Base-by-base conservation (phyloP, 164 flowering plant genomes). In the Sedum album region DNA sequence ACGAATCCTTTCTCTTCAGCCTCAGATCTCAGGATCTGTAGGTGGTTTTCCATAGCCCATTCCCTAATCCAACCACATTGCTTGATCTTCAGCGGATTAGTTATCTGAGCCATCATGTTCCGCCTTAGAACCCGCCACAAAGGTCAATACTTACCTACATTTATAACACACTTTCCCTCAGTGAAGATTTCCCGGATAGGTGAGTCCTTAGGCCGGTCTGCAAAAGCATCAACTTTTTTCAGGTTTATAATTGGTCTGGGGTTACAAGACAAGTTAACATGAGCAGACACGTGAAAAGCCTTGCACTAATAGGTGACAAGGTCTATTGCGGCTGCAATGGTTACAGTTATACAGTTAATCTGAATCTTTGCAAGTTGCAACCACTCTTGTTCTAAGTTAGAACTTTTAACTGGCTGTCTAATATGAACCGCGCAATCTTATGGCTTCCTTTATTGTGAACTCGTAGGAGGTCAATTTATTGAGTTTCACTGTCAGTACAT, bases 321-420 rank as follows among this genome's bases (percentile, higher is more conserved):
- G 74, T 89, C 5, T 87, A 84, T 35, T 87, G 91, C 67, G 88
- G 91, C 35, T 83, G 85, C 80, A 82, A 82, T 36, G 88, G 86
- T 70, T 84, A 77, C 78, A 76, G 80, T n/a, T 67, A 82, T 89
- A 71, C 88, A 20, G 0, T 23, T 23, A 2, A 35, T 46, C 25
- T 8, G 7, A 3, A 53, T 36, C 13, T n/a, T 11, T 33, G 33
- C 48, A 15, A 44, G 17, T 44, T 44, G 48, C 48, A 44, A 4
- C 48, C 48, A 0, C 48, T 44, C 15, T 44, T 44, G 48, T 44
- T 31, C n/a, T n/a, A n/a, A n/a, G n/a, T n/a, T n/a, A n/a, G n/a
- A n/a, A n/a, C n/a, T n/a, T n/a, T n/a, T n/a, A n/a, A 23, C 26
- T 6, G 4, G 28, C 25, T 51, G 26, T 51, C 57, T 51, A n/a